Evolutionary conservation across 1,139 yeast species (phyloP).

Genomic region (Saccharomycopsis crataegensis): DNA sequence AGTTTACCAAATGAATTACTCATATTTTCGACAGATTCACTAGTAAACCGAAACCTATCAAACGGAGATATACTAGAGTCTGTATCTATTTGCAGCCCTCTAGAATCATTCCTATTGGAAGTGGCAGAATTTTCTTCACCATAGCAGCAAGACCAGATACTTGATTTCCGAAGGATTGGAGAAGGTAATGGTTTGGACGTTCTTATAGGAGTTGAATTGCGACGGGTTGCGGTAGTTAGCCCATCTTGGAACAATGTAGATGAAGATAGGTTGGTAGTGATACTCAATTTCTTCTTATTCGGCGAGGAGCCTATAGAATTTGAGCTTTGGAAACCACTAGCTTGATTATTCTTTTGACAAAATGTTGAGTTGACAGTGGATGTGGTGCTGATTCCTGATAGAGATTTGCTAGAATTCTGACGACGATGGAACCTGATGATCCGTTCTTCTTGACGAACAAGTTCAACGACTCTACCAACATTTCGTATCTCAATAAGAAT

Average conservation of each 20-base stretch:
- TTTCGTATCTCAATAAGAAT: slow-evolving; percentile 68
- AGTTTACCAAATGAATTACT: neutral
- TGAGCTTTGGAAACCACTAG: neutral
- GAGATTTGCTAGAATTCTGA: neutral
- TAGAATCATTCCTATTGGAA: neutral
- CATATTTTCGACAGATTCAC: slow-evolving; percentile 1
- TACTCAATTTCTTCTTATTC: neutral
- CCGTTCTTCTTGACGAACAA: slow-evolving; percentile 11
- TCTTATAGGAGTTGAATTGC: slow-evolving; percentile 24
- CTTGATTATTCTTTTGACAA: neutral
- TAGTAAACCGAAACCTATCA: slow-evolving; percentile 1
- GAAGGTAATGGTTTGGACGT: slow-evolving; percentile 30
- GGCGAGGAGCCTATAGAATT: neutral
- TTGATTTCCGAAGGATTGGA: slow-evolving; percentile 23
- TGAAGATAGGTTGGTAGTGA: neutral
- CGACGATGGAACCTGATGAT: neutral
- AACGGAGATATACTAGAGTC: neutral
- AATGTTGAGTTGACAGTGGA: too few relatives aligned
- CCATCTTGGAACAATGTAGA: neutral
- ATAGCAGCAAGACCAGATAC: slow-evolving; percentile 18
- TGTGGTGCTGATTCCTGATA: neutral
- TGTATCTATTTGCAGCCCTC: neutral
- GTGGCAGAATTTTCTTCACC: slow-evolving; percentile 6
- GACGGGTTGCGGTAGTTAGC: slow-evolving; percentile 1
- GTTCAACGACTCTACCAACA: slow-evolving; percentile 52